These are phyloP conservation scores for Raffaelea ambrosiae DNA, from an alignment of 2,329 filamentous ascomycete genomes.

Conservation along the genomic window DNA sequence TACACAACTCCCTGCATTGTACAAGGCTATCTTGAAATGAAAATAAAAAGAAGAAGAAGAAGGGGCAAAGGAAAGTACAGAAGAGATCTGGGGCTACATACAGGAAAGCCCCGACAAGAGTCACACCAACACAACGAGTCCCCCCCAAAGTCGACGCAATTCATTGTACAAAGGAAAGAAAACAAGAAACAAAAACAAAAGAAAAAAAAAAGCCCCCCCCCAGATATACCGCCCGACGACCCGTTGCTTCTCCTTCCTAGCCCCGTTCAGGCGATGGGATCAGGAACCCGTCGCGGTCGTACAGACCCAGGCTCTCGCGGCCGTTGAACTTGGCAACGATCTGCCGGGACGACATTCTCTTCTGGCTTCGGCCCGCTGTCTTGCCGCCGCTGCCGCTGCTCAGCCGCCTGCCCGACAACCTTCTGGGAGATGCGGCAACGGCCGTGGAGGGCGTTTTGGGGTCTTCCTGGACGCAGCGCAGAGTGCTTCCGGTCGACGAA, in stretches of 20 bases:
- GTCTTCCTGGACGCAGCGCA: no score
- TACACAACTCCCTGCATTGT: no score
- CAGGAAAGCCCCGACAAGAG: background rate
- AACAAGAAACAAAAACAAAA: no score
- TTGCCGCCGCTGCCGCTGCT: no score
- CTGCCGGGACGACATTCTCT: no score
- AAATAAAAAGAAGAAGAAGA: background rate
- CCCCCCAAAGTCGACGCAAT: background rate
- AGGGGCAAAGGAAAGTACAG: background rate
- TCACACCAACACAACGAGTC: background rate
- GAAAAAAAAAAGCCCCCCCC: no score
- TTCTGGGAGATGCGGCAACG: no score
- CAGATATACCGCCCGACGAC: no score
- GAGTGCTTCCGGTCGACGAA: background rate
- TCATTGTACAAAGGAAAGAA: background rate
- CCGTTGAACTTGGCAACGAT: no score
- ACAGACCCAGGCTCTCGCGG: slow-evolving; percentile 30
- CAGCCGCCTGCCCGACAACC: no score
- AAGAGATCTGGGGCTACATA: background rate
- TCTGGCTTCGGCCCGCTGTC: no score
- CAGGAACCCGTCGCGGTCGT: slow-evolving; percentile 38
- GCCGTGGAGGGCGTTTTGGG: no score
- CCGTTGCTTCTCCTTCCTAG: background rate
- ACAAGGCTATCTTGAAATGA: background rate
- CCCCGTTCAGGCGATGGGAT: slow-evolving; percentile 30